phyloP scores from a whole-genome alignment of 2,329 filamentous ascomycete genomes.

The Trichoderma sp. region DNA sequence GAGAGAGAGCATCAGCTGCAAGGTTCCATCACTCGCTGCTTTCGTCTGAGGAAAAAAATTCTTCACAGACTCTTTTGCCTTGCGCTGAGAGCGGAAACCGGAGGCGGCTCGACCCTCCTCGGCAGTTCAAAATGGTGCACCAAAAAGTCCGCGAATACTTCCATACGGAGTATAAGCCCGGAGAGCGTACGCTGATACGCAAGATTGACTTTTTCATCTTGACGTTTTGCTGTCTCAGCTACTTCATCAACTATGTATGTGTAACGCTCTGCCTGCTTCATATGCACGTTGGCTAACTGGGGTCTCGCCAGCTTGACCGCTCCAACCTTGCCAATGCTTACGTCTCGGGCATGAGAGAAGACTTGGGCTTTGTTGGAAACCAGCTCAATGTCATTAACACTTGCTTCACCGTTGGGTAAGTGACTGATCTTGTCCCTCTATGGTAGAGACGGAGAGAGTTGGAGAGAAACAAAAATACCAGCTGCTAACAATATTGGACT shows the following conservation, averaged over 20 bases:
- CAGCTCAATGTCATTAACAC: constrained; percentile 40
- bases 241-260: constrained; percentile 54
- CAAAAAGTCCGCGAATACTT: constrained; percentile 35
- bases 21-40: background rate
- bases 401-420: constrained; percentile 39
- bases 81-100: background rate
- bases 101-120: background rate
- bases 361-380: constrained; percentile 46
- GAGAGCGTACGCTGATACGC: constrained; percentile 47
- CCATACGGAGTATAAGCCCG: constrained; percentile 35
- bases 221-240: constrained; percentile 60
- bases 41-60: background rate
- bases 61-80: background rate
- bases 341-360: constrained; percentile 48
- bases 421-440: background rate
- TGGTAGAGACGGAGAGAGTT: background rate
- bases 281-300: background rate
- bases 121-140: constrained; percentile 13
- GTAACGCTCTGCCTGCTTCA: background rate
- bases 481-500: background rate
- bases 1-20: background rate
- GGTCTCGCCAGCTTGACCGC: constrained; percentile 34
- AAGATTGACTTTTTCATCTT: constrained; percentile 66
- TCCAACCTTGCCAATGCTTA: constrained; percentile 41
- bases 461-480: background rate